Evolutionary conservation across 2,329 filamentous ascomycete species (phyloP).

Genomic region (Alternaria ventricosa): DNA sequence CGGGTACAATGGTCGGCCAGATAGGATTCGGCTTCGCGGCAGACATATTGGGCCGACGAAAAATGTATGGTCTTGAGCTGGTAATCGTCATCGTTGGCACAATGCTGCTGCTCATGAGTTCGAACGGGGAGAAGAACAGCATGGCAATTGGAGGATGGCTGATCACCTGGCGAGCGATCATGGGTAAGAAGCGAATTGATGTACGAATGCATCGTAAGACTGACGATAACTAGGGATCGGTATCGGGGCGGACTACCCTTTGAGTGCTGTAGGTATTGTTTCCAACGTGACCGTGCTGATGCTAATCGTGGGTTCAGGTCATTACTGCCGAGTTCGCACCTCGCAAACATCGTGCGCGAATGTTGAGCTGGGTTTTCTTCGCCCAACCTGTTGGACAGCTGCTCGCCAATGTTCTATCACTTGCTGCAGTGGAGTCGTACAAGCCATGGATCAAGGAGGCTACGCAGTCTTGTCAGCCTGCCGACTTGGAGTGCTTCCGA

Average conservation of each 20-base stretch:
- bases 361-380: conserved; percentile 52
- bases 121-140: conserved; percentile 41
- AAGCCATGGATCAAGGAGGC: conserved; percentile 30
- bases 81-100: conserved; percentile 51
- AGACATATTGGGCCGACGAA: conserved; percentile 46
- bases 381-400: conserved; percentile 52
- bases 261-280: conserved; percentile 37
- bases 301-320: conserved; percentile 15
- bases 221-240: conserved; percentile 33
- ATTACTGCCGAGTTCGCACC: conserved; percentile 52
- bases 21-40: conserved; percentile 49
- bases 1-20: conserved; percentile 49
- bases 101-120: conserved; percentile 49
- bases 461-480: conserved; percentile 15
- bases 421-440: conserved; percentile 37
- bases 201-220: neutral
- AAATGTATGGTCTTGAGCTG: conserved; percentile 51
- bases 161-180: conserved; percentile 49
- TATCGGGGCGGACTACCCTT: conserved; percentile 48
- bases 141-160: conserved; percentile 51
- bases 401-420: conserved; percentile 38
- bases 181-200: conserved; percentile 34
- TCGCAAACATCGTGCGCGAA: conserved; percentile 46
- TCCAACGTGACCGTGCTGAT: neutral
- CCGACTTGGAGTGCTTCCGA: conserved; percentile 34